Conservation (phyloP, 495 filamentous ascomycete genomes). For the Massariosphaeria phaeospora region DNA sequence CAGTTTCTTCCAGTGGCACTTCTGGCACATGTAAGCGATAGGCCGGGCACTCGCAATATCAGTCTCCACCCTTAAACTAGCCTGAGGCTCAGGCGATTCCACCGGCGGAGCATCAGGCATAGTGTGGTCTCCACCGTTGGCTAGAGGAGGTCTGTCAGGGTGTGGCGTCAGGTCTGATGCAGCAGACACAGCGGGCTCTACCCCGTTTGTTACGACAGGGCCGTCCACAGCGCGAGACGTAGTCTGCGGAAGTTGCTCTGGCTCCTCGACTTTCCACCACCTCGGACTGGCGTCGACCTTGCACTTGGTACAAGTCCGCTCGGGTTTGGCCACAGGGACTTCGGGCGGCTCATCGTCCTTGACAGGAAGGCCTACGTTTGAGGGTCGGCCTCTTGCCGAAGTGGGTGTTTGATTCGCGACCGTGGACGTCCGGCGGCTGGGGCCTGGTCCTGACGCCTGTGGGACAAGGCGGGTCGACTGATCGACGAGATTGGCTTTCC, state of each 20-base stretch:
- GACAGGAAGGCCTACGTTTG: slow-evolving; percentile 23
- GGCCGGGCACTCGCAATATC: slow-evolving; percentile 10
- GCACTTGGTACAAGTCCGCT: slow-evolving; percentile 47
- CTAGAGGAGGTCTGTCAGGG: neutral
- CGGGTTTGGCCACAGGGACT: slow-evolving; percentile 10
- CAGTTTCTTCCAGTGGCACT: slow-evolving; percentile 38
- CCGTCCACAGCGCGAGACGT: slow-evolving; percentile 13
- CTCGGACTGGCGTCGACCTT: slow-evolving; percentile 55
- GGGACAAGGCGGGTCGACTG: slow-evolving; percentile 39
- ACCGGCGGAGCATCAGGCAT: slow-evolving; percentile 17
- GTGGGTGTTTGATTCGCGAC: slow-evolving; percentile 31
- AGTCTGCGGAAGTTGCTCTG: neutral
- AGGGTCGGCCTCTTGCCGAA: slow-evolving; percentile 20
- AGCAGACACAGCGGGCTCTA: neutral
- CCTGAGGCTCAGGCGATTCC: neutral
- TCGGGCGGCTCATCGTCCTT: slow-evolving; percentile 28
- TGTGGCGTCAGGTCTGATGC: neutral
- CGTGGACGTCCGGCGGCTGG: slow-evolving; percentile 29
- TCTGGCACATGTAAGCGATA: slow-evolving; percentile 35
- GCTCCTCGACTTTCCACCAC: slow-evolving; percentile 48
- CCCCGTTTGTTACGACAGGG: slow-evolving; percentile 10
- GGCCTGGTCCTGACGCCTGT: neutral
- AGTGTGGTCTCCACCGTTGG: slow-evolving; percentile 21
- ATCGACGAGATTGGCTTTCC: slow-evolving; percentile 71
- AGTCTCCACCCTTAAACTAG: slow-evolving; percentile 7